Evolutionary conservation across 768 basidiomycete species (phyloP), one percentile per base, ranked within the genome.

Genomic region (Lentinula sp.): DNA sequence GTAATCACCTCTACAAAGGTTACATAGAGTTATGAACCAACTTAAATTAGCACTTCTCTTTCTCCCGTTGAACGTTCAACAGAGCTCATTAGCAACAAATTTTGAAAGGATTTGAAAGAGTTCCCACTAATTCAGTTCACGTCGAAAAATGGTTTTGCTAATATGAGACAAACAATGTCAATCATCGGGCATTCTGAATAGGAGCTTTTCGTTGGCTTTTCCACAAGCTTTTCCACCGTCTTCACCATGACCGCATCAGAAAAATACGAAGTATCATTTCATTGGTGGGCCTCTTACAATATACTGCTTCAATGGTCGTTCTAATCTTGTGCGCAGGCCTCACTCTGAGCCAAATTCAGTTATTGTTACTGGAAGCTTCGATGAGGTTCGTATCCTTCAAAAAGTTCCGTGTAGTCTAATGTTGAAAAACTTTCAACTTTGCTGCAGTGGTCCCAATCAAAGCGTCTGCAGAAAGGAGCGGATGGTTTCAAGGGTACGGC

Each of bases 351-450:
- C 87, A 45, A 75, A 68, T 52, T 71, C 76, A 52, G 89, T 91
- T 63, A 80, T 90, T 68, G 82, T 87, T 60, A 90, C 88, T 20
- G 91, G 91, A 41, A 81, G 86, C 35, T 93, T 92, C 70, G 90
- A 93, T 78, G 74, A 87, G 72, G 90, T 90, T 69, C 64, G 84
- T 68, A 43, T 57, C 7, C 63, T 52, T 18, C 36, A n/a, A 28
- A 41, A 62, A 50, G 53, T 53, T 37, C 43, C 52, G 60, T 55
- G 8, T 36, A 41, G 4, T 2, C 45, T 39, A 32, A 28, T 32
- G 6, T 64, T 50, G 48, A 57, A 52, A 60, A 61, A 48, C 66
- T 60, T 59, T 39, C 1, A 13, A 28, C 28, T 39, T 13, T 64
- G 61, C 12, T 48, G 10, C 60, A 88, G 88, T 90, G 88, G 88